Conservation (phyloP, 306 rosid species). For the Lablab purpureus region DNA sequence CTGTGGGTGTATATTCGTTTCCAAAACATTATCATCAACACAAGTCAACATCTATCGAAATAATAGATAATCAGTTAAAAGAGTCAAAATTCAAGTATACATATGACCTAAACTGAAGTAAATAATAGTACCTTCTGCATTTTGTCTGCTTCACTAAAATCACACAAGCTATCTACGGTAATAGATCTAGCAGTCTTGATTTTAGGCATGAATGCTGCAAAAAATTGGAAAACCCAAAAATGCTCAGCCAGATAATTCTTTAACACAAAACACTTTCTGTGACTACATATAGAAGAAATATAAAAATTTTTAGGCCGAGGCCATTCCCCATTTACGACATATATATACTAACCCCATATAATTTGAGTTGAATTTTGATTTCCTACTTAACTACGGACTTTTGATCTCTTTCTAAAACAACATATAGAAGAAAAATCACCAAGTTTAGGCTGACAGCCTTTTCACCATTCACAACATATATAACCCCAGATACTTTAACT, state of each 20-base stretch:
- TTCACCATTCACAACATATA: no score
- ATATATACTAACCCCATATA: not conserved
- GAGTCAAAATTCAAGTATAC: not conserved
- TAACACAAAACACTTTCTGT: not conserved
- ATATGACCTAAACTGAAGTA: slow-evolving; percentile 8
- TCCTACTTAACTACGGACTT: not conserved
- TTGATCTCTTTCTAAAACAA: not conserved
- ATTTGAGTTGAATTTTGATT: no score
- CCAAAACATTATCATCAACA: slow-evolving; percentile 42
- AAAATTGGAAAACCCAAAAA: slow-evolving; percentile 17
- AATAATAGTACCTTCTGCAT: slow-evolving; percentile 60
- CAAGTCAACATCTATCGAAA: slow-evolving; percentile 60
- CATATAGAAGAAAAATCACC: not conserved
- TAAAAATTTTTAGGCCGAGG: not conserved
- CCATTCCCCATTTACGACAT: not conserved
- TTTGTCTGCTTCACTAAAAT: slow-evolving; percentile 77
- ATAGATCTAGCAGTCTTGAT: slow-evolving; percentile 84
- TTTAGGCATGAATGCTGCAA: slow-evolving; percentile 92
- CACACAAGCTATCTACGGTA: slow-evolving; percentile 75
- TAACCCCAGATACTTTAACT: no score
- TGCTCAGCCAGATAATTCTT: slow-evolving; percentile 33
- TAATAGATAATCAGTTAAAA: slow-evolving; percentile 26
- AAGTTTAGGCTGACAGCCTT: not conserved
- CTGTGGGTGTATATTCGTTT: slow-evolving; percentile 47
- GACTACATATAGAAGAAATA: not conserved